Conservation (phyloP, 495 filamentous ascomycete species). For the Aspergillus indologenus region DNA sequence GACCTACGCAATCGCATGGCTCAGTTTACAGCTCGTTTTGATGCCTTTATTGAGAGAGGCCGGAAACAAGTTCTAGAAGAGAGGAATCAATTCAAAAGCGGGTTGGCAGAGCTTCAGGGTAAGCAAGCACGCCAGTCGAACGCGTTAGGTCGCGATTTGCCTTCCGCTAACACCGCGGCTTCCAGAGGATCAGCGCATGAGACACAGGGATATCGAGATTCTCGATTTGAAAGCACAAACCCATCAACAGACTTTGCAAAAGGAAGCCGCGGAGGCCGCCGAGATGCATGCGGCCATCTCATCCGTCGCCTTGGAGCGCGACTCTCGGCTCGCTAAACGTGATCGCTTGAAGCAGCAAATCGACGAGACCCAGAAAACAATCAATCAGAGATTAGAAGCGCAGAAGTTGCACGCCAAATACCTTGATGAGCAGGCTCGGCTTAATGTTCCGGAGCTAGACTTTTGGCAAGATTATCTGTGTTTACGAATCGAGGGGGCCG, state of each 20-base stretch:
- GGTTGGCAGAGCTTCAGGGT: conserved; percentile 87
- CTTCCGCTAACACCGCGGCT: conserved; percentile 20
- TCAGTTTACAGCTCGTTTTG: conserved; percentile 86
- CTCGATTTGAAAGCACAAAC: conserved; percentile 70
- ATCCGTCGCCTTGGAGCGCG: conserved; percentile 68
- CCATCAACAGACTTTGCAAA: conserved; percentile 75
- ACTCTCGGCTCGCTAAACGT: conserved; percentile 67
- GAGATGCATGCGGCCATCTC: conserved; percentile 85
- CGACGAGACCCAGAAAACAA: conserved; percentile 66
- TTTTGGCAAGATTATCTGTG: conserved; percentile 95
- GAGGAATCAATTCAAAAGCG: conserved; percentile 88
- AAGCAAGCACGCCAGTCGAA: conserved; percentile 16
- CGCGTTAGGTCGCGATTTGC: background rate
- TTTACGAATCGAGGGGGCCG: conserved; percentile 84
- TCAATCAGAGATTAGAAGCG: conserved; percentile 57
- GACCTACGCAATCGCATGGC: conserved; percentile 93
- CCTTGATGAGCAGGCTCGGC: conserved; percentile 73
- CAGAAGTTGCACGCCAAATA: conserved; percentile 61
- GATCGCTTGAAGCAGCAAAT: conserved; percentile 77
- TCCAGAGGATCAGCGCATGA: conserved; percentile 85
- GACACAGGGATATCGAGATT: conserved; percentile 82
- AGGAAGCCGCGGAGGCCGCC: conserved; percentile 80
- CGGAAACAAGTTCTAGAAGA: conserved; percentile 87
- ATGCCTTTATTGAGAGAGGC: conserved; percentile 88
- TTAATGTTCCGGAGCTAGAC: conserved; percentile 86